Base-by-base conservation (phyloP, 371 early-diverging fungal species). In the Mucor plumbeus region DNA sequence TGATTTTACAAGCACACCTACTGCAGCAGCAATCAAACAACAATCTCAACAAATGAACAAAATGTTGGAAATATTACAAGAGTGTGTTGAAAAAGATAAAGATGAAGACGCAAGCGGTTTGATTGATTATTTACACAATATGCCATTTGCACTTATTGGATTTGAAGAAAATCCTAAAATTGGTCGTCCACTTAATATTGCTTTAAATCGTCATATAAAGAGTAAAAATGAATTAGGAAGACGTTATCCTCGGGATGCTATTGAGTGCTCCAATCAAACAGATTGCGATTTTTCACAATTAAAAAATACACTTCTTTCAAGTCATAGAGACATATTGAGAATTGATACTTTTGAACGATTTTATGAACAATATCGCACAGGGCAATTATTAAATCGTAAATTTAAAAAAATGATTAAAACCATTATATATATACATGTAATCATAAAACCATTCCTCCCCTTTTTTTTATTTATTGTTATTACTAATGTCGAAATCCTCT, bases 211-310 rank as follows among this genome's bases (percentile, higher is more conserved):
- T 33, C 53, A 31, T 21, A 31, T 53, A 14, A 26, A 53, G 31
- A 53, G 31, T 21, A 53, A 53, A 11, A 26, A 50, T 26, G 19
- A 73, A 13, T 61, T 81, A 3, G 98, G 99, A 65, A 91, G 99
- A 63, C 88, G 92, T 73, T 99, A 98, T 86, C 95, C 97, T 10
- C 99, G 99, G 99, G 99, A 99, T 44, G 77, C 91, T 43, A 88
- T 99, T 31, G 94, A 97, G 73, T 92, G 94, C 64, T 77, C 79
- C 65, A 88, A 92, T 65, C 90, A 92, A 67, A 86, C 88, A 3
- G 90, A 94, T 71, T 93, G 92, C 70, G 98, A 97, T 73, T 91
- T 98, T 71, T 71, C 65, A 1, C 70, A 73, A 34, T 74, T 95
- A 14, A 77, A 82, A 39, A 69, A 77, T 7, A 72, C 84, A 31